Conservation (phyloP, 441 rosid genomes). For the Manihot esculenta region DNA sequence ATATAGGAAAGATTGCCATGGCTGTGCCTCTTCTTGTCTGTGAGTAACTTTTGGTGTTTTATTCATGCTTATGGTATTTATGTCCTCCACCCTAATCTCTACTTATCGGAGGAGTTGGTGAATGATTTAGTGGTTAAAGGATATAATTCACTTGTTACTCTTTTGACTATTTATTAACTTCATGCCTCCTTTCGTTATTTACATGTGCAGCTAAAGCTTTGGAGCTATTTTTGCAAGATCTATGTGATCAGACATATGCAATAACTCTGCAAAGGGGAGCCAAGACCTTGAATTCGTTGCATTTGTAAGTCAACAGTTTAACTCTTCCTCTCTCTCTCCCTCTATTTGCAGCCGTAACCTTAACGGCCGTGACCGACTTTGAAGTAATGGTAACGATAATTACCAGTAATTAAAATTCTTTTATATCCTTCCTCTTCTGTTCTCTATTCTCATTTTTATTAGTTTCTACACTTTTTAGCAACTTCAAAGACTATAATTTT, state of each 20-base stretch:
- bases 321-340: too few relatives aligned
- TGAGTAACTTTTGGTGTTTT: slow-evolving; percentile 39
- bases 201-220: slow-evolving; percentile 69
- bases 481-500: too few relatives aligned
- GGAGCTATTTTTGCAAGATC: slow-evolving; percentile 89
- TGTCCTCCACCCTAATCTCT: neutral
- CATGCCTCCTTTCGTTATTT: slow-evolving; percentile 23
- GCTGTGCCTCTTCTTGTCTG: slow-evolving; percentile 90
- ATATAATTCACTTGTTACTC: too few relatives aligned
- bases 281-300: slow-evolving; percentile 78
- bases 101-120: neutral
- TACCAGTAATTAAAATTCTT: too few relatives aligned
- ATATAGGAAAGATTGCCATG: slow-evolving; percentile 89
- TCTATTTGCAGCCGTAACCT: too few relatives aligned
- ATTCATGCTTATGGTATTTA: neutral
- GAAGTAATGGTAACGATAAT: too few relatives aligned
- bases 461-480: too few relatives aligned
- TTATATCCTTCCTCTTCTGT: too few relatives aligned
- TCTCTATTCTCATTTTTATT: too few relatives aligned
- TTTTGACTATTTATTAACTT: neutral
- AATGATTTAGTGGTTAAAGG: neutral
- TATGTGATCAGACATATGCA: slow-evolving; percentile 77
- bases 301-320: slow-evolving; percentile 54
- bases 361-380: too few relatives aligned
- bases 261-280: slow-evolving; percentile 78